These are phyloP conservation scores for Ophiostoma angusticollis DNA, from an alignment of 2,329 filamentous ascomycete species.

Conservation along the genomic window DNA sequence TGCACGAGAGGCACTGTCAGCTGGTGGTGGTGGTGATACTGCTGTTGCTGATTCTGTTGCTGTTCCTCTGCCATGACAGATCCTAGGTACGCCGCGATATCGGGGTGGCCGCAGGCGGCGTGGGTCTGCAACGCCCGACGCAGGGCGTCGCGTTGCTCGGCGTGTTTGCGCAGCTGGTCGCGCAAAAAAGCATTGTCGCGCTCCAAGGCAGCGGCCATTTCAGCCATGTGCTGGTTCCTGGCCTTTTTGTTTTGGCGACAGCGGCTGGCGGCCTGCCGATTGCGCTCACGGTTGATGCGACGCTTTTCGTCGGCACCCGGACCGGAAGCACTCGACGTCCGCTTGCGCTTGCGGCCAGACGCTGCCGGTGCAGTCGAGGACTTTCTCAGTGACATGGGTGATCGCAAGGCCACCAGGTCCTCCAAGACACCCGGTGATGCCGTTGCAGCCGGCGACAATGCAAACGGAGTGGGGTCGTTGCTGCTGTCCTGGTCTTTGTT, in stretches of 20 bases:
- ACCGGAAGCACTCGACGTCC: not conserved
- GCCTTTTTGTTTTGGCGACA: slow-evolving; percentile 56
- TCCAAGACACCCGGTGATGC: too few species aligned
- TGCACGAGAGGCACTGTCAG: too few species aligned
- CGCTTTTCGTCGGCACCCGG: slow-evolving; percentile 30
- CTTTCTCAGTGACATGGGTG: too few species aligned
- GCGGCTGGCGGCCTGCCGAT: slow-evolving; percentile 60
- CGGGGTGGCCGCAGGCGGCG: slow-evolving; percentile 36
- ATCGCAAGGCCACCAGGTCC: too few species aligned
- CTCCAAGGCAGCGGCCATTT: slow-evolving; percentile 32
- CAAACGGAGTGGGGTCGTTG: too few species aligned
- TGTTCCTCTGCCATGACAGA: too few species aligned
- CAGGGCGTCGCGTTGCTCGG: slow-evolving; percentile 29
- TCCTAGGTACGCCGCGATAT: slow-evolving; percentile 43
- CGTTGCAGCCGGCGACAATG: too few species aligned
- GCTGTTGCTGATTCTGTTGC: too few species aligned
- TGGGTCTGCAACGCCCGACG: slow-evolving; percentile 33
- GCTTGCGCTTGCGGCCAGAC: not conserved
- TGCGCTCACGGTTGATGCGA: slow-evolving; percentile 52
- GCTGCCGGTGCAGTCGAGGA: too few species aligned
- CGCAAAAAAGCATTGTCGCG: slow-evolving; percentile 27
- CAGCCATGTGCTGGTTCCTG: slow-evolving; percentile 37
- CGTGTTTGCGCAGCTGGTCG: slow-evolving; percentile 9
- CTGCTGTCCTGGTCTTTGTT: too few species aligned
- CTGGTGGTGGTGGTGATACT: too few species aligned